phyloP scores from a whole-genome alignment of 2,329 filamentous ascomycete species.

The Pseudofabraea citricarpa region DNA sequence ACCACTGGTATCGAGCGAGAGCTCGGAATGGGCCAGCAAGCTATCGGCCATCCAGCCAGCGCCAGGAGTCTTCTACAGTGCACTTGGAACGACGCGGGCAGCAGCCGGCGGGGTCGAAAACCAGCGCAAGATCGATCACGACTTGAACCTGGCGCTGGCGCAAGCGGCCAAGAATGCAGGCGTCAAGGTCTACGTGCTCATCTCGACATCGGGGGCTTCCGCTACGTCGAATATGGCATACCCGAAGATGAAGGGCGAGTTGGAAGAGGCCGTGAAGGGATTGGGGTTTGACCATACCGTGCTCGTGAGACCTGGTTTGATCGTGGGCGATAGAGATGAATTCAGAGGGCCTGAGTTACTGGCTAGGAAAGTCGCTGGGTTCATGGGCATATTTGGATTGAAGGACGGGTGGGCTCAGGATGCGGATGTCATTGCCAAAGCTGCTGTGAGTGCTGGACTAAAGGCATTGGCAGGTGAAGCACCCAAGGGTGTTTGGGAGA shows the following conservation, averaged over 20 bases:
- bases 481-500: slow-evolving; percentile 40
- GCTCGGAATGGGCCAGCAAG: slow-evolving; percentile 59
- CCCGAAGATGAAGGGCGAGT: slow-evolving; percentile 74
- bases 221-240: slow-evolving; percentile 51
- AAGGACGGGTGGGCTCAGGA: slow-evolving; percentile 65
- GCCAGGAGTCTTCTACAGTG: slow-evolving; percentile 67
- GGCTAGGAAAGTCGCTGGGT: slow-evolving; percentile 48
- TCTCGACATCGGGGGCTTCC: slow-evolving; percentile 37
- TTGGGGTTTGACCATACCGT: slow-evolving; percentile 74
- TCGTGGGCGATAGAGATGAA: slow-evolving; percentile 66
- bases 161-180: slow-evolving; percentile 69
- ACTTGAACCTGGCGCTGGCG: slow-evolving; percentile 77
- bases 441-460: slow-evolving; percentile 44
- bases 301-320: slow-evolving; percentile 70
- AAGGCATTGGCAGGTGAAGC: slow-evolving; percentile 35
- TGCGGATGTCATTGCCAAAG: slow-evolving; percentile 52
- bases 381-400: slow-evolving; percentile 49
- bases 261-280: slow-evolving; percentile 71
- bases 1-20: slow-evolving; percentile 63
- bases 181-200: slow-evolving; percentile 56
- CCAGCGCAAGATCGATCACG: slow-evolving; percentile 85
- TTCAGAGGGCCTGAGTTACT: slow-evolving; percentile 53
- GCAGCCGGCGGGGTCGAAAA: slow-evolving; percentile 70
- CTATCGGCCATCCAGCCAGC: slow-evolving; percentile 50
- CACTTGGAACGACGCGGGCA: slow-evolving; percentile 73